Evolutionary conservation across 805 yeast genomes (phyloP).

Genomic region (Dipodascopsis uninucleata): DNA sequence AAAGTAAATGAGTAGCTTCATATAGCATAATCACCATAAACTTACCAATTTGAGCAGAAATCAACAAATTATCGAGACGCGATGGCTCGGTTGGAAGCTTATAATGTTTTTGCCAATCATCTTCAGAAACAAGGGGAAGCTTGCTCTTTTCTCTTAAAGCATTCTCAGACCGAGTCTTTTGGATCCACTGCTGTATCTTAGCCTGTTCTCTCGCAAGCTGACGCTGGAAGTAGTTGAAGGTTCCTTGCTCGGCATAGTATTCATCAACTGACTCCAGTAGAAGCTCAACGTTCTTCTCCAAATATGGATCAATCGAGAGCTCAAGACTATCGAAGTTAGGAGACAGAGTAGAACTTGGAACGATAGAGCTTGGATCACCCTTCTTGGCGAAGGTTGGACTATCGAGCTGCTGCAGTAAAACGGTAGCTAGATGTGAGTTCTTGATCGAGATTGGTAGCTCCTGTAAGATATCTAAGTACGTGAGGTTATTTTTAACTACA

Average conservation of each 20-base stretch:
- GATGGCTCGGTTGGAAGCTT: conserved; percentile 72
- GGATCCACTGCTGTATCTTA: conserved; percentile 72
- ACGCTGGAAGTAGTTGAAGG: conserved; percentile 78
- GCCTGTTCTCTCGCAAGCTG: conserved; percentile 64
- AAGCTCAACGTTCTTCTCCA: conserved; percentile 52
- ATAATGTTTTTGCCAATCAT: conserved; percentile 65
- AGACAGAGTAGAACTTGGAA: conserved; percentile 23
- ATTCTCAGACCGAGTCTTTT: conserved; percentile 61
- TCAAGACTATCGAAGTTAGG: conserved; percentile 40
- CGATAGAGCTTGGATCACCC: conserved; percentile 17
- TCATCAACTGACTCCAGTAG: conserved; percentile 68
- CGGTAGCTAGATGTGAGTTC: conserved; percentile 64
- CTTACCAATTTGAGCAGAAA: conserved; percentile 53
- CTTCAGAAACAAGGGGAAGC: conserved; percentile 45
- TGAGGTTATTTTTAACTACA: conserved; percentile 56
- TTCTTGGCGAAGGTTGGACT: conserved; percentile 16
- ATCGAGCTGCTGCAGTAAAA: conserved; percentile 43
- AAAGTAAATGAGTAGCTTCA: neutral
- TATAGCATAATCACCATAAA: neutral
- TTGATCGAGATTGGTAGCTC: conserved; percentile 65
- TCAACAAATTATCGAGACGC: conserved; percentile 65
- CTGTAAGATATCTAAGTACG: conserved; percentile 62
- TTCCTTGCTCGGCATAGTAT: conserved; percentile 72
- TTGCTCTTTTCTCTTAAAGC: conserved; percentile 55
- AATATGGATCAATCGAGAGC: conserved; percentile 42